phyloP scores from a whole-genome alignment of 2,329 filamentous ascomycete genomes.

The Blastomyces silverae region DNA sequence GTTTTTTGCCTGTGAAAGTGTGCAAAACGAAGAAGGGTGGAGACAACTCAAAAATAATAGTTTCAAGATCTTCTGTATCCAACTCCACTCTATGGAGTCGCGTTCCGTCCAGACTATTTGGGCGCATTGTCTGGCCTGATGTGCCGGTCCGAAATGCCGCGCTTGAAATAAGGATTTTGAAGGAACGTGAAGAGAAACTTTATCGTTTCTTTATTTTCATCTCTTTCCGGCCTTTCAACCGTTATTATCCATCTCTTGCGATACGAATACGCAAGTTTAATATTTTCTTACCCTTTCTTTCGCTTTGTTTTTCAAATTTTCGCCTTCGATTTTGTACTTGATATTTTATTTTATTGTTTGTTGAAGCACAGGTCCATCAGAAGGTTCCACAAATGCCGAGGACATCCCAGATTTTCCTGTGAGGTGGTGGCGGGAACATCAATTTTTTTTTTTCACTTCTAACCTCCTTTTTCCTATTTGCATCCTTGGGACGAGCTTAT shows the following conservation, averaged over 20 bases:
- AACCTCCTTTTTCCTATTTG: background rate
- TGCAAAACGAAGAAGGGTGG: background rate
- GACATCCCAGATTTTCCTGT: background rate
- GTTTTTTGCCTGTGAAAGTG: background rate
- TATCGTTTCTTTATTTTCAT: background rate
- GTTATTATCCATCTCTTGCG: background rate
- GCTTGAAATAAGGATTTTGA: background rate
- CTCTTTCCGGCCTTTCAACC: background rate
- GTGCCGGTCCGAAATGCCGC: background rate
- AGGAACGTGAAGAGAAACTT: background rate
- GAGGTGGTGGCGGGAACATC: background rate
- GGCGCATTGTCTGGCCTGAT: background rate
- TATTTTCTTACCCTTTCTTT: background rate
- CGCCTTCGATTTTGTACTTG: background rate
- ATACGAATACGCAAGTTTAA: conserved; percentile 2
- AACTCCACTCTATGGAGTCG: conserved; percentile 6
- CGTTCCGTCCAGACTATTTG: background rate
- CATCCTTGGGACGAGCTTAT: background rate
- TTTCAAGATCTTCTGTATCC: conserved; percentile 2
- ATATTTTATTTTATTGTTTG: background rate
- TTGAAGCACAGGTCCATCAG: background rate
- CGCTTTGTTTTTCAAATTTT: background rate
- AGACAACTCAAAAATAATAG: background rate
- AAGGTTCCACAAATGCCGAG: background rate
- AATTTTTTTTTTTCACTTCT: background rate